A percentile compares a stretch with the other conserved stretches of the same genome.
phyloP scores from a whole-genome alignment of 2,329 filamentous ascomycete species.

The Fusarium sp. region DNA sequence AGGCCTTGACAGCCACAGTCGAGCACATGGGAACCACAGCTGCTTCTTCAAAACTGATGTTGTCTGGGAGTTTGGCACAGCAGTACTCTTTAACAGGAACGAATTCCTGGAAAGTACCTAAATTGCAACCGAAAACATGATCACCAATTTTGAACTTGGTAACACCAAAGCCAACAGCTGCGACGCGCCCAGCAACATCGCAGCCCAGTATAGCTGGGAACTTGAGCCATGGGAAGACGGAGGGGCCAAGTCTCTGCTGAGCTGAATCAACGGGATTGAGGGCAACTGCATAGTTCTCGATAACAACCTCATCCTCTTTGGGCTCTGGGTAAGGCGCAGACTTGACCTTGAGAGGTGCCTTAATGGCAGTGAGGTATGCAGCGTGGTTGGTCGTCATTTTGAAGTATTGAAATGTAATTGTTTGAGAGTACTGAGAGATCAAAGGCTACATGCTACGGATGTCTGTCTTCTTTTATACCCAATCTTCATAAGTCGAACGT shows the following conservation, averaged over 20 bases:
- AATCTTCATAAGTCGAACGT: neutral
- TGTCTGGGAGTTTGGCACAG: neutral
- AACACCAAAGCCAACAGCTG: neutral
- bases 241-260: conserved; percentile 11
- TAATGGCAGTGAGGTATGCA: neutral
- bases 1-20: conserved; percentile 10
- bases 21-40: conserved; percentile 7
- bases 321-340: neutral
- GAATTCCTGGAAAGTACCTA: conserved; percentile 9
- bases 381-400: conserved; percentile 11
- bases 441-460: fast-evolving
- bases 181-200: conserved; percentile 6
- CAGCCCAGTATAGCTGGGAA: conserved; percentile 15
- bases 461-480: neutral
- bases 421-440: too few relatives aligned
- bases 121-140: neutral
- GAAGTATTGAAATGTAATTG: neutral
- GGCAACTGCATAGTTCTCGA: conserved; percentile 9
- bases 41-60: neutral
- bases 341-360: conserved; percentile 7
- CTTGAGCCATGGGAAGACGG: conserved; percentile 16
- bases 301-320: conserved; percentile 1
- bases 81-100: conserved; percentile 3
- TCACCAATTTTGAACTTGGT: conserved; percentile 12
- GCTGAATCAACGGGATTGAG: conserved; percentile 14